phyloP scores from a whole-genome alignment of 495 filamentous ascomycete genomes.

The Xylaria castorea region DNA sequence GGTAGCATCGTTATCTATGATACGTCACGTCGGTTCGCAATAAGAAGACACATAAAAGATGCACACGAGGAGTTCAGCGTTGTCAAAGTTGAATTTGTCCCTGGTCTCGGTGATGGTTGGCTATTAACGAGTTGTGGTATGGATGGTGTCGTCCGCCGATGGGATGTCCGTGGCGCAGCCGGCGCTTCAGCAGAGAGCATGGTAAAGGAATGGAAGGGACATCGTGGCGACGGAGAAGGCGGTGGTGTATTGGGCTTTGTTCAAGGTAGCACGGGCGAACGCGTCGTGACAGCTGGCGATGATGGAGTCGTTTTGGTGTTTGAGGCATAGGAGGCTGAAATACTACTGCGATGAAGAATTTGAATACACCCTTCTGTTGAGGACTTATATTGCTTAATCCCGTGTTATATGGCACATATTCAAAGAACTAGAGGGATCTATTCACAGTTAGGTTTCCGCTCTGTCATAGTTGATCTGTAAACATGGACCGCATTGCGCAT shows the following conservation, averaged over 20 bases:
- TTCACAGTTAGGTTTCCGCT: neutral
- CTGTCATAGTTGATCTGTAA: neutral
- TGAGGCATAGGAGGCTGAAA: slow-evolving; percentile 49
- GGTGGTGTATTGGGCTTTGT: slow-evolving; percentile 91
- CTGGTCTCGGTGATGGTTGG: slow-evolving; percentile 54
- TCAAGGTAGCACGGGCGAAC: slow-evolving; percentile 69
- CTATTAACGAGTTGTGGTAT: slow-evolving; percentile 82
- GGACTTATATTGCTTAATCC: neutral
- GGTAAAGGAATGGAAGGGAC: slow-evolving; percentile 81
- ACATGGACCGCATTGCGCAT: neutral
- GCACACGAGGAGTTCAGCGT: slow-evolving; percentile 85
- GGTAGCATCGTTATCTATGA: slow-evolving; percentile 91
- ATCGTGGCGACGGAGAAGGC: slow-evolving; percentile 74
- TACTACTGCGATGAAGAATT: neutral
- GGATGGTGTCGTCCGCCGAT: slow-evolving; percentile 84
- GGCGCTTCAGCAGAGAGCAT: slow-evolving; percentile 65
- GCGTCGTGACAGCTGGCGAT: slow-evolving; percentile 87
- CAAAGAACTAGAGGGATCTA: neutral
- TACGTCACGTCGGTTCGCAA: slow-evolving; percentile 78
- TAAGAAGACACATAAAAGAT: slow-evolving; percentile 76
- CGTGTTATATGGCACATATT: neutral
- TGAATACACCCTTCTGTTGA: neutral
- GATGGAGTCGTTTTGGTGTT: slow-evolving; percentile 78
- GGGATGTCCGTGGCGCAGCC: slow-evolving; percentile 85
- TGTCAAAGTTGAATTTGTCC: slow-evolving; percentile 89